A percentile compares a stretch with the other conserved stretches of the same genome.
Conservation (phyloP, 2,329 filamentous ascomycete species). For the Lachnum nothofagi region DNA sequence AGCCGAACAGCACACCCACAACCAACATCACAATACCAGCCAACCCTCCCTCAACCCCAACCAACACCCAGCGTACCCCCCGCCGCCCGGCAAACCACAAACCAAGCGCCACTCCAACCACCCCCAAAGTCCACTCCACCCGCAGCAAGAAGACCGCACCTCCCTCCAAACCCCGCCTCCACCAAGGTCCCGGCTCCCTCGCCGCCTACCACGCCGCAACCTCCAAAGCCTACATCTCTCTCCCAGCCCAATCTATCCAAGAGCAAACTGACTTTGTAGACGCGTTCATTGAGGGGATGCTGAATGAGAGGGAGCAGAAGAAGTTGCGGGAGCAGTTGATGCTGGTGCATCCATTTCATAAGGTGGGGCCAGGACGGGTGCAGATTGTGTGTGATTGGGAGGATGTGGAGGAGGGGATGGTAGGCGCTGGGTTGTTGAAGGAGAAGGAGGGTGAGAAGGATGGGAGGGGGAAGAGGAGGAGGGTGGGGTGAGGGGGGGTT, state of each 20-base stretch:
- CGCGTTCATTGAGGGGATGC: slow-evolving; percentile 21
- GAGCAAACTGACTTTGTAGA: slow-evolving; percentile 18
- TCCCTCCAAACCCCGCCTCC: neutral
- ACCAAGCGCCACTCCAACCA: neutral
- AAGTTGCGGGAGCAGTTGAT: slow-evolving; percentile 15
- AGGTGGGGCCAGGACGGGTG: slow-evolving; percentile 12
- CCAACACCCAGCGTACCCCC: neutral
- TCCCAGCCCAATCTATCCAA: slow-evolving; percentile 1
- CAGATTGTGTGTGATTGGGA: slow-evolving; percentile 23
- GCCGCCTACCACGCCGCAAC: neutral
- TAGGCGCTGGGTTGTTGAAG: slow-evolving; percentile 7
- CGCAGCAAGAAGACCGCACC: neutral
- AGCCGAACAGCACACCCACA: neutral
- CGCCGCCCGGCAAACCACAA: neutral
- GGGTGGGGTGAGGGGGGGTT: neutral
- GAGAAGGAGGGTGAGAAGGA: neutral
- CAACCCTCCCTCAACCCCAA: neutral
- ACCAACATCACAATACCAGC: neutral
- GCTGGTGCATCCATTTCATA: slow-evolving; percentile 10
- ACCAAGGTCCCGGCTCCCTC: slow-evolving; percentile 7
- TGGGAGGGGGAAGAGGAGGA: neutral
- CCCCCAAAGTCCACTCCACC: slow-evolving; percentile 3
- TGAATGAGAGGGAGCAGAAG: slow-evolving; percentile 5
- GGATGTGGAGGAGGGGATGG: slow-evolving; percentile 17
- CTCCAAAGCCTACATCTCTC: slow-evolving; percentile 5